Percentiles rank a stretch among this genome's conserved stretches.
phyloP scores from a whole-genome alignment of 2,329 filamentous ascomycete species.

The Clonostachys rhizophaga region DNA sequence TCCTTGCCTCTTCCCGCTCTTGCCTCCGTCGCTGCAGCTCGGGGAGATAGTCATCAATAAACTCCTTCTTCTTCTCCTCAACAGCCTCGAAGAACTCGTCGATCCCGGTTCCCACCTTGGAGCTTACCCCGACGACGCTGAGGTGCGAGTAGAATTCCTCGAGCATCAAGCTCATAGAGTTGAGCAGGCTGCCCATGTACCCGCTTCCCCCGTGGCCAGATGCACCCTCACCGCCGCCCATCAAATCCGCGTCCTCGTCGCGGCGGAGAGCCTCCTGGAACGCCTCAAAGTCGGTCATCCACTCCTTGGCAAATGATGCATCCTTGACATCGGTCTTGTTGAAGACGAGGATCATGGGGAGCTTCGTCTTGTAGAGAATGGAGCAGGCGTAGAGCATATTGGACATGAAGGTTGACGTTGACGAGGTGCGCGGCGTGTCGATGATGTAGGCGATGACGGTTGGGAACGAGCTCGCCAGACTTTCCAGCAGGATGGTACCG shows the following conservation, averaged over 20 bases:
- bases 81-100: slow-evolving; percentile 93
- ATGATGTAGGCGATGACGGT: slow-evolving; percentile 97
- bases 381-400: slow-evolving; percentile 99
- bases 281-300: slow-evolving; percentile 98
- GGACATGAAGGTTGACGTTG: slow-evolving; percentile 97
- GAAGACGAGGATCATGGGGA: slow-evolving; percentile 98
- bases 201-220: slow-evolving; percentile 68
- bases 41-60: slow-evolving; percentile 84
- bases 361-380: slow-evolving; percentile 96
- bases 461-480: slow-evolving; percentile 87
- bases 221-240: slow-evolving; percentile 67
- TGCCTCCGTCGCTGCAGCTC: slow-evolving; percentile 77
- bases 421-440: slow-evolving; percentile 89
- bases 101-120: slow-evolving; percentile 86
- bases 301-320: slow-evolving; percentile 87
- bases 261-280: slow-evolving; percentile 82
- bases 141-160: slow-evolving; percentile 97
- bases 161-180: slow-evolving; percentile 96
- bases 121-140: slow-evolving; percentile 87
- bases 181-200: slow-evolving; percentile 93
- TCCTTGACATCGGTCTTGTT: slow-evolving; percentile 98
- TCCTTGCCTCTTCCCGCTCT: slow-evolving; percentile 73
- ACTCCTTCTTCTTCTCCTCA: slow-evolving; percentile 80
- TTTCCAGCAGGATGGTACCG: slow-evolving; percentile 89
- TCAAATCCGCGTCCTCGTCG: slow-evolving; percentile 75